Evolutionary conservation across 2,329 filamentous ascomycete species (phyloP).

Genomic region (Ophiostoma tasmaniense): DNA sequence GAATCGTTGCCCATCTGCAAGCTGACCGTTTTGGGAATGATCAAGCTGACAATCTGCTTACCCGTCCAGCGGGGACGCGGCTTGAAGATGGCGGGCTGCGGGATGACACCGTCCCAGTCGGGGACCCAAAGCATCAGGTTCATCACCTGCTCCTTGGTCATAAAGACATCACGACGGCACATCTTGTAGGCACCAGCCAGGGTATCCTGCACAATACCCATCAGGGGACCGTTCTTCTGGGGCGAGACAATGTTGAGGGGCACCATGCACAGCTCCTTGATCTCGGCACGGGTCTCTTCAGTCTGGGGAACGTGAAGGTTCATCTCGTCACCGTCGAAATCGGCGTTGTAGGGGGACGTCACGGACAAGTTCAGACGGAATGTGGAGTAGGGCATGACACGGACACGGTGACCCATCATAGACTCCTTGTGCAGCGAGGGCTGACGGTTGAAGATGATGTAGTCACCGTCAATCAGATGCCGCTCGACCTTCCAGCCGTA

Average conservation of each 20-base stretch:
- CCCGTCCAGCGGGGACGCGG: conserved; percentile 91
- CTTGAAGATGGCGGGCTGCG: conserved; percentile 86
- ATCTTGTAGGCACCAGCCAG: conserved; percentile 96
- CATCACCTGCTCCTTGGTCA: conserved; percentile 88
- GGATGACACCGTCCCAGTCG: conserved; percentile 92
- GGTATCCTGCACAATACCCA: conserved; percentile 99
- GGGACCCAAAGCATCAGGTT: conserved; percentile 96
- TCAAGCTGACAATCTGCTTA: conserved; percentile 93
- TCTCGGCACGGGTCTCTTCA: conserved; percentile 90
- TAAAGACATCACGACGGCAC: conserved; percentile 82
- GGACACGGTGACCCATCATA: conserved; percentile 98
- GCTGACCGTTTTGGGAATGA: conserved; percentile 81
- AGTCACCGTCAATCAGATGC: conserved; percentile 91
- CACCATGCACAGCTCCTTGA: conserved; percentile 94
- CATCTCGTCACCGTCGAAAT: conserved; percentile 99
- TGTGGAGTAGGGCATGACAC: conserved; percentile 97
- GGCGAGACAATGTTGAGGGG: conserved; percentile 97
- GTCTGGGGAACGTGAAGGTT: conserved; percentile 98
- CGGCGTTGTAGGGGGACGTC: conserved; percentile 97
- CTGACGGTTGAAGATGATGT: conserved; percentile 99
- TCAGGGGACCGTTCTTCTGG: conserved; percentile 90
- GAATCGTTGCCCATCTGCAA: conserved; percentile 58
- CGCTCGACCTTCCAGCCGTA: conserved; percentile 99
- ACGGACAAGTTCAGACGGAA: conserved; percentile 97
- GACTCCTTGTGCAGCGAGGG: conserved; percentile 98